Base-by-base conservation (phyloP, 1,139 yeast genomes). In the Debaryomyces sp. region DNA sequence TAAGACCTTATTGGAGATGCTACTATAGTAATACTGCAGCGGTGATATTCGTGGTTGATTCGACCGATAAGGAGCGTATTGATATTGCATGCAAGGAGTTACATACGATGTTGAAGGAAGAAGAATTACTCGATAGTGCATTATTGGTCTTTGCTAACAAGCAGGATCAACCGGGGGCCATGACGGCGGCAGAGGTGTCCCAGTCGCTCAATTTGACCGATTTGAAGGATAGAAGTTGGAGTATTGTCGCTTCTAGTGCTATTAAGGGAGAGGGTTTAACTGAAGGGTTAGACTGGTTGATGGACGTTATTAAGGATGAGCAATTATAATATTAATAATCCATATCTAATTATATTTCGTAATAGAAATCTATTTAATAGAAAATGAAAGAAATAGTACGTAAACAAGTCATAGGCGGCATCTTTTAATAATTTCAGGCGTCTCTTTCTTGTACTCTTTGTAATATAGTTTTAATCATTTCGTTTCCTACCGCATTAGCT, bases 1-100 rank as follows among this genome's bases (percentile, higher is more conserved):
- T 94, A 58, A 80, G 99, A 60, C 98, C 99, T 1, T 94, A 94
- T 70, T 94, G 99, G 99, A 80, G 99, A 61, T 94, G 98, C 67
- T 94, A 94, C 69, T 94, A 94, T 67, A 89, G 96, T 50, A 90
- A 91, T 63, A 92, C 99, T 0, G 96, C 96, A 12, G 98, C 98
- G 0, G 97, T 82, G 43, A 92, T 94, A 58, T 94, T 94, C 62
- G 99, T 94, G 53, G 97, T 94, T 45, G 99, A 94, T 66, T 90
- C 97, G 6, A 94, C 98, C 3, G 99, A 94, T 72, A 87, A 87
- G 62, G 98, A 92, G 51, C 87, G 99, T 64, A 82, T 94, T 65
- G 89, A 87, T 51, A 83, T 90, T 26, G 95, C 97, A 18, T 79
- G 89, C 49, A 89, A 89, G 57, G 99, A 94, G 65, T 75, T 94